Evolutionary conservation across 2,329 filamentous ascomycete species (phyloP).

Genomic region (Ophiocordyceps unilateralis): DNA sequence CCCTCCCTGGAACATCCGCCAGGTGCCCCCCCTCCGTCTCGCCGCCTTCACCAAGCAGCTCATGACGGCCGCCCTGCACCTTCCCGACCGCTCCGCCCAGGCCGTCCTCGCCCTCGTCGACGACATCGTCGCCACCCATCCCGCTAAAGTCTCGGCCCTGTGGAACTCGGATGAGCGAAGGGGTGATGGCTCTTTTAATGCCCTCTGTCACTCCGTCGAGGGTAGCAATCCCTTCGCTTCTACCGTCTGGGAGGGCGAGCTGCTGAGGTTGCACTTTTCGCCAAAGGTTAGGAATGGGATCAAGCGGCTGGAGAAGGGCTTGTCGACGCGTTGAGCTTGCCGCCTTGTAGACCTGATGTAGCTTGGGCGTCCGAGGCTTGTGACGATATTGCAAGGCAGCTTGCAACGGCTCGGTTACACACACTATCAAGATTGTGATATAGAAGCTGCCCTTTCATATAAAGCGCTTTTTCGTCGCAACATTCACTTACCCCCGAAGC

Average conservation of each 20-base stretch:
- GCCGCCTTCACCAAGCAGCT: slow-evolving; percentile 89
- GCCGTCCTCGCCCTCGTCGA: slow-evolving; percentile 64
- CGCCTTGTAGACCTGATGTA: no score
- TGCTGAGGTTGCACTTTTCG: slow-evolving; percentile 71
- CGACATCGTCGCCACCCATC: slow-evolving; percentile 66
- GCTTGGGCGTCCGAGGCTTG: no score
- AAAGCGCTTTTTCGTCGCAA: no score
- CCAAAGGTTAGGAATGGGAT: slow-evolving; percentile 68
- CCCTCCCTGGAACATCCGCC: slow-evolving; percentile 53
- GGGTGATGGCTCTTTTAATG: slow-evolving; percentile 75
- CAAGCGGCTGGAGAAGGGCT: slow-evolving; percentile 49
- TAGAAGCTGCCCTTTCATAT: no score
- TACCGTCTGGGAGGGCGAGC: slow-evolving; percentile 86
- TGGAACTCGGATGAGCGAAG: slow-evolving; percentile 92
- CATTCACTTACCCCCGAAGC: no score
- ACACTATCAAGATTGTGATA: no score
- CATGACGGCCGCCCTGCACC: slow-evolving; percentile 61
- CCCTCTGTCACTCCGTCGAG: slow-evolving; percentile 57
- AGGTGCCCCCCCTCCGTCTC: slow-evolving; percentile 67
- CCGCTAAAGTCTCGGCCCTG: slow-evolving; percentile 63
- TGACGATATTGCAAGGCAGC: no score
- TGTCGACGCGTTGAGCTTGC: slow-evolving; percentile 20
- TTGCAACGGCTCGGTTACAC: no score
- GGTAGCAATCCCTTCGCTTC: slow-evolving; percentile 78
- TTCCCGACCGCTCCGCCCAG: slow-evolving; percentile 77